These are phyloP conservation scores for Erysimum cheiranthoides DNA, from an alignment of 345 rosid genomes.

Conservation along the genomic window DNA sequence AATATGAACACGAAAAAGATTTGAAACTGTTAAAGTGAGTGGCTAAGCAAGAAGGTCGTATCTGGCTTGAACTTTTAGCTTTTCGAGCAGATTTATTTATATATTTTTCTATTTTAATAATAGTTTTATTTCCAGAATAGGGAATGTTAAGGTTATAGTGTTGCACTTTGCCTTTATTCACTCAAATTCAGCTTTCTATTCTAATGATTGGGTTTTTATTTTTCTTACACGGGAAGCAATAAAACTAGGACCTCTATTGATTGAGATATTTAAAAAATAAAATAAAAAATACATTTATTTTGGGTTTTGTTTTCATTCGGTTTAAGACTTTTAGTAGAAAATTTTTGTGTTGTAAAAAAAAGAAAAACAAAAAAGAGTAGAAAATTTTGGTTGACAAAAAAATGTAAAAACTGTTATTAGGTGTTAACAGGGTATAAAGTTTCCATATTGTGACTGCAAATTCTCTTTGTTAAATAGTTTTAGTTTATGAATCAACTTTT, in stretches of 20 bases:
- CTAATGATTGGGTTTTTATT: conserved; percentile 22
- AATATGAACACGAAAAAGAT: conserved; percentile 33
- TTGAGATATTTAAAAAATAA: background rate
- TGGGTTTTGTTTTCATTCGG: background rate
- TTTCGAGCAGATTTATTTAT: background rate
- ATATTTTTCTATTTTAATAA: background rate
- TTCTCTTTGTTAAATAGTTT: conserved; percentile 7
- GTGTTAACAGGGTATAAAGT: background rate
- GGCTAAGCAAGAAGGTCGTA: conserved; percentile 33
- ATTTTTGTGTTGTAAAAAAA: no score
- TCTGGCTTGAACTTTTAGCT: conserved; percentile 33
- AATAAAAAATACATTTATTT: background rate
- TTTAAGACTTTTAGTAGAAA: background rate
- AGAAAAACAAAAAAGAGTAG: no score
- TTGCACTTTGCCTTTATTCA: conserved; percentile 38
- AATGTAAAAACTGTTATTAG: background rate
- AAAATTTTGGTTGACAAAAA: background rate
- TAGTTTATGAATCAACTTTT: conserved; percentile 17
- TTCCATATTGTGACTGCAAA: background rate
- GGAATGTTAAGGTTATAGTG: conserved; percentile 44
- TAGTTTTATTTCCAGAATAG: conserved; percentile 35
- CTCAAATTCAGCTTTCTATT: conserved; percentile 26
- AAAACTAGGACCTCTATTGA: conserved; percentile 23
- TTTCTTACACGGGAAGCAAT: conserved; percentile 37
- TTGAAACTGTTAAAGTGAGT: conserved; percentile 37